Percentiles rank a stretch among this genome's conserved stretches.
Evolutionary conservation across 2,329 filamentous ascomycete genomes (phyloP).

Genomic region (Cladorrhinum sp.): DNA sequence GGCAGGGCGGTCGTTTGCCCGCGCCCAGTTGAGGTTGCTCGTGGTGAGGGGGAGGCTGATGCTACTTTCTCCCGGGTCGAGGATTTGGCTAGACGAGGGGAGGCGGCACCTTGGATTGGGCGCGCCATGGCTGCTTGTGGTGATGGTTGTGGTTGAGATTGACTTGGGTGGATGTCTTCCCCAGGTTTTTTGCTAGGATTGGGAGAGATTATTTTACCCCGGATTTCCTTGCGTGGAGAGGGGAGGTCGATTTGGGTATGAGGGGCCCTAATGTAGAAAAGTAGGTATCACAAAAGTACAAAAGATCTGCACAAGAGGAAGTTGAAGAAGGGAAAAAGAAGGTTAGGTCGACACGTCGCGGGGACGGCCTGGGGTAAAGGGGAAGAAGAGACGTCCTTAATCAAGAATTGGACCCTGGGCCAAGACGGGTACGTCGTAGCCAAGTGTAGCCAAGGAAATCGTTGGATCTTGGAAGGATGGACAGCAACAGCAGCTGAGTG

Average conservation of each 20-base stretch:
- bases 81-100: background rate
- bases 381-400: background rate
- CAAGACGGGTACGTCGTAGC: too few relatives aligned
- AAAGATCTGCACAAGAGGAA: background rate
- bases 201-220: background rate
- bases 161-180: background rate
- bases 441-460: too few relatives aligned
- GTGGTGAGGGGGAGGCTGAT: background rate
- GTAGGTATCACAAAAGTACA: background rate
- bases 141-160: background rate
- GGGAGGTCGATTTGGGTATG: background rate
- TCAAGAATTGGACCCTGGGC: background rate
- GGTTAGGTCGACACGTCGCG: background rate
- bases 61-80: background rate
- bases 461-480: background rate
- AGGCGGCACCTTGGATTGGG: background rate
- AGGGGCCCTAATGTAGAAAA: background rate
- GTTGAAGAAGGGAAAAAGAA: background rate
- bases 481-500: background rate
- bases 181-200: too few relatives aligned
- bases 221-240: background rate
- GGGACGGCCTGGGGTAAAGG: background rate
- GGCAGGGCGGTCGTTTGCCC: slow-evolving; percentile 8
- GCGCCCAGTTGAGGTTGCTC: too few relatives aligned
- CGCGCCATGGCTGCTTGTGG: background rate